Conservation (phyloP, 108 stramenopile genomes). For the Cyclotella distinguenda region DNA sequence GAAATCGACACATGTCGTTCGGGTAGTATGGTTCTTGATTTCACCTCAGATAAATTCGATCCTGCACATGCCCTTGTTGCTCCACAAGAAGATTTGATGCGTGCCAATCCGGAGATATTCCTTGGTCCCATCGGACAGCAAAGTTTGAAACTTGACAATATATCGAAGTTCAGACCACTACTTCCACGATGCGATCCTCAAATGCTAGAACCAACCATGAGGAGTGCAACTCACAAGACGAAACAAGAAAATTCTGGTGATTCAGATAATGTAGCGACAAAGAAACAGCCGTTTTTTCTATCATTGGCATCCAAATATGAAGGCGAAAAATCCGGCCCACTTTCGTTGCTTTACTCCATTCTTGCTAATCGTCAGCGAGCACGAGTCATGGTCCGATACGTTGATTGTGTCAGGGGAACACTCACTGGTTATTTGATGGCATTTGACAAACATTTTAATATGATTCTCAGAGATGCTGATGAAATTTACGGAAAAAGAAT, state of each 20-base stretch:
- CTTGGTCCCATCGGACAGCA: background rate
- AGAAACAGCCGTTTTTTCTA: constrained; percentile 40
- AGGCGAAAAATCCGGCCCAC: constrained; percentile 53
- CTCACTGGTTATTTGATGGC: constrained; percentile 72
- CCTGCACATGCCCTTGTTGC: constrained; percentile 53
- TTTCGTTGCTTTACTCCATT: constrained; percentile 55
- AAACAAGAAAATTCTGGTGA: constrained; percentile 5
- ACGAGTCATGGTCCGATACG: constrained; percentile 69
- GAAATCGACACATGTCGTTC: constrained; percentile 36
- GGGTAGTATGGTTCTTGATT: constrained; percentile 57
- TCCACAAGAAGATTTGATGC: constrained; percentile 20
- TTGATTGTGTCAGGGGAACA: constrained; percentile 76
- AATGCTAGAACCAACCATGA: constrained; percentile 33
- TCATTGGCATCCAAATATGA: constrained; percentile 47
- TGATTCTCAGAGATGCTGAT: constrained; percentile 75
- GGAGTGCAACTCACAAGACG: background rate
- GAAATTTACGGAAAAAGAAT: constrained; percentile 68
- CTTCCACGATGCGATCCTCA: constrained; percentile 57
- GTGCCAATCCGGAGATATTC: constrained; percentile 51
- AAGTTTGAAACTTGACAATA: constrained; percentile 43
- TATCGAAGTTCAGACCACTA: constrained; percentile 45
- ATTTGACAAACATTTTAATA: constrained; percentile 84
- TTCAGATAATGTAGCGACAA: constrained; percentile 11
- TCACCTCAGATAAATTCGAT: constrained; percentile 64
- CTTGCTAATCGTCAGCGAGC: constrained; percentile 52